Conservation (phyloP, 305 asterid species). For the Fraxinus sp. region DNA sequence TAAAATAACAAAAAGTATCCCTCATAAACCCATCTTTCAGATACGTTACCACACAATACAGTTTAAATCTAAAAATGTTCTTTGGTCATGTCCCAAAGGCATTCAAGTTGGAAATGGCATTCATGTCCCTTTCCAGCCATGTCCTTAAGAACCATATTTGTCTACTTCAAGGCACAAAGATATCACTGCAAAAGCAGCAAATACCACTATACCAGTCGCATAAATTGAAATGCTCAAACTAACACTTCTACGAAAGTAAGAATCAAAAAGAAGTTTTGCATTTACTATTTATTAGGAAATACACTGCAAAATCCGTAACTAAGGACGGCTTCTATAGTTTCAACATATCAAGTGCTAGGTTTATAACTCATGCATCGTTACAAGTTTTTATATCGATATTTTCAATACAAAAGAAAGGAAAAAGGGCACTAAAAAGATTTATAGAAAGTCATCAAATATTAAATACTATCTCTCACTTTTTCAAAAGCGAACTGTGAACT, state of each 20-base stretch:
- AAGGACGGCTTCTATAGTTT: background rate
- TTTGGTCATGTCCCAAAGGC: background rate
- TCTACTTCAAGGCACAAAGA: background rate
- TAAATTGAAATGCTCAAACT: background rate
- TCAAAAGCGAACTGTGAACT: constrained; percentile 5
- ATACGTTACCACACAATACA: background rate
- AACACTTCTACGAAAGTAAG: background rate
- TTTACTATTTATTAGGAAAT: background rate
- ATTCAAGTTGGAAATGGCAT: background rate
- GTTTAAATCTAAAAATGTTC: background rate
- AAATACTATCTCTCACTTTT: constrained; percentile 18
- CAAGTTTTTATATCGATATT: background rate
- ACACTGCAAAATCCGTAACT: background rate
- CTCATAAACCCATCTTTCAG: background rate
- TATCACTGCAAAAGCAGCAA: background rate
- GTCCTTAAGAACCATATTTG: background rate
- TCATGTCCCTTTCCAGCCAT: background rate
- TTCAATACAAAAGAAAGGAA: background rate
- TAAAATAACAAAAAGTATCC: background rate
- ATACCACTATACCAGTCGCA: background rate
- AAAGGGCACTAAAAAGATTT: background rate
- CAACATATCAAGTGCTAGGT: background rate
- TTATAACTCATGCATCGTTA: background rate
- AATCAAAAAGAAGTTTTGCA: background rate
- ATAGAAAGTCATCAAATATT: background rate